These are phyloP conservation scores for Arachnopeziza araneosa DNA, from an alignment of 2,329 filamentous ascomycete species.

Conservation along the genomic window DNA sequence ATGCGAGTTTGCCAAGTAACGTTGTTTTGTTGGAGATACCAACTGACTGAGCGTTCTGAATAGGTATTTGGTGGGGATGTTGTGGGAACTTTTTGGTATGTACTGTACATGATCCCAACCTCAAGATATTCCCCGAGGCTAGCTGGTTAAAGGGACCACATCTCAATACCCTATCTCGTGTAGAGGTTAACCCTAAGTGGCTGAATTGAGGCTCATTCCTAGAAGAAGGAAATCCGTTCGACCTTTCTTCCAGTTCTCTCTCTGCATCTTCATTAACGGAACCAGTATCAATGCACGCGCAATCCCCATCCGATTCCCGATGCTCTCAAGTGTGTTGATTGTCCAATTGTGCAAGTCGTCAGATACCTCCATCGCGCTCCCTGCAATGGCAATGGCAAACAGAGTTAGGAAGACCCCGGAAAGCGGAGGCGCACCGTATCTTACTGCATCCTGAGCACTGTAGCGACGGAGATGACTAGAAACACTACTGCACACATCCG, in stretches of 20 bases:
- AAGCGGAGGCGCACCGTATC: conserved; percentile 9
- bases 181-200: background rate
- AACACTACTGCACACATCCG: conserved; percentile 21
- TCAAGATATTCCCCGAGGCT: background rate
- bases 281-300: conserved; percentile 14
- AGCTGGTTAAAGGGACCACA: background rate
- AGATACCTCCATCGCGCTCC: conserved; percentile 16
- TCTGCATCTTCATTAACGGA: conserved; percentile 6
- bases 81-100: background rate
- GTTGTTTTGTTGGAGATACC: background rate
- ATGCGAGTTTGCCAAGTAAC: background rate
- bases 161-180: background rate
- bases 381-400: conserved; percentile 20
- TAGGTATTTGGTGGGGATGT: background rate
- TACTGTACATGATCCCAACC: background rate
- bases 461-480: conserved; percentile 11
- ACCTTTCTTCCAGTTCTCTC: conserved; percentile 5
- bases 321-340: conserved; percentile 15
- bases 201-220: background rate
- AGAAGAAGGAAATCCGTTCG: background rate
- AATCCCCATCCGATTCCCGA: conserved; percentile 20
- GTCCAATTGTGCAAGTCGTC: conserved; percentile 19
- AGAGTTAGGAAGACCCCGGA: conserved; percentile 12
- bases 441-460: background rate
- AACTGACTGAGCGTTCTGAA: too few species aligned